Conservation (phyloP, 2,329 filamentous ascomycete genomes). For the Mollisia scopiformis region DNA sequence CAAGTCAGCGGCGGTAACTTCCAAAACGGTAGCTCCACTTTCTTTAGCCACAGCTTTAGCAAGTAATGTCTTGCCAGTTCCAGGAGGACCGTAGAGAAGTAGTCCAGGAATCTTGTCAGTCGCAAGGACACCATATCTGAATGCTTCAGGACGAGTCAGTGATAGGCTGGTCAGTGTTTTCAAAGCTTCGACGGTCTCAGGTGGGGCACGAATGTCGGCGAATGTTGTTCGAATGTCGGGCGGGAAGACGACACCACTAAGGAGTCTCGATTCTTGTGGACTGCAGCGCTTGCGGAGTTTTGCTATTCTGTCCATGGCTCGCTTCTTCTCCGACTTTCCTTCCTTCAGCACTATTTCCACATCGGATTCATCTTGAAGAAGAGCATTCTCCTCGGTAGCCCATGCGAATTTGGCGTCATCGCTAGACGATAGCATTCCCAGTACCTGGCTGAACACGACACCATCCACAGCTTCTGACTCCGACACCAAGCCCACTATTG, state of each 20-base stretch:
- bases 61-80: constrained; percentile 73
- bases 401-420: constrained; percentile 50
- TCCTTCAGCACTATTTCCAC: constrained; percentile 29
- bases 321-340: constrained; percentile 38
- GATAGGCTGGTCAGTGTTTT: constrained; percentile 89
- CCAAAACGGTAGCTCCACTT: constrained; percentile 74
- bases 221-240: constrained; percentile 86
- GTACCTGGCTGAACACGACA: constrained; percentile 39
- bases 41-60: constrained; percentile 72
- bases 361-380: constrained; percentile 39
- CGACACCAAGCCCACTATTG: constrained; percentile 47
- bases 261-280: constrained; percentile 79
- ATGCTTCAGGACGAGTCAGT: constrained; percentile 87
- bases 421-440: constrained; percentile 46
- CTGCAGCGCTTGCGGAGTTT: constrained; percentile 62
- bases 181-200: constrained; percentile 82
- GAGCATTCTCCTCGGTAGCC: constrained; percentile 44
- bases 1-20: constrained; percentile 87
- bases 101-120: constrained; percentile 90
- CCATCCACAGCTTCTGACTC: constrained; percentile 37
- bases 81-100: constrained; percentile 85
- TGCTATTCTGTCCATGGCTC: constrained; percentile 45
- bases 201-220: constrained; percentile 79
- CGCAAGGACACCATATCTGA: constrained; percentile 90
- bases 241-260: constrained; percentile 81